Base-by-base conservation (phyloP, 192 early-diverging fungal genomes). In the Piromyces finnis region DNA sequence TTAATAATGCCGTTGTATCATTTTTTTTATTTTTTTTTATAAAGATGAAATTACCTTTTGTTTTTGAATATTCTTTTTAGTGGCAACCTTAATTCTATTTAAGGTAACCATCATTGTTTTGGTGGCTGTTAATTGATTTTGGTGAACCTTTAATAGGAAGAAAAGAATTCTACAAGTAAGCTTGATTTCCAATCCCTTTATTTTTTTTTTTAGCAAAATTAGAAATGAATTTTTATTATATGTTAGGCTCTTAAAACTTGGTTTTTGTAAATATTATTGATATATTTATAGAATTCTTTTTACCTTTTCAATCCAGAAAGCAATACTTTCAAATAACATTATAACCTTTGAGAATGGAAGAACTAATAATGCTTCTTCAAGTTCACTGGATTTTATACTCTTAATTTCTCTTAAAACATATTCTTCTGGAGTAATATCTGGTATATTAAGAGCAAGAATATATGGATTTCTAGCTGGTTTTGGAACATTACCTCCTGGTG, bases 341-440 rank as follows among this genome's bases (percentile, higher is more conserved):
- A 90, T 85, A 26, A 97, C 94, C 28, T 93, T 91, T 29, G 84
- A 82, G 80, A 98, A 97, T 3, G 96, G 93, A 80, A 99, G 88
- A 28, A 96, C 91, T 85, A 98, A 85, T 81, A 98, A 85, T 0
- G 96, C 93, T 79, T 95, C 94, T 28, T 98, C 95, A 79, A 98
- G 84, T 35, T 99, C 96, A 39, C 89, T 88, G 16, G 94, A 87
- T 78, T 94, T 90, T 51, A 99, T 90, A 59, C 90, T 89, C 84
- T 96, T 89, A 13, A 96, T 81, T 27, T 90, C 88, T 81, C 88
- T 85, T 78, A 97, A 88, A 29, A 98, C 93, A 85, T 95, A 94
- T 77, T 91, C 89, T 81, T 95, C 94, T 39, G 92, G 87, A 4
- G 85, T 83, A 41, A 93, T 78, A 82, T 87, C 85, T n/a, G 86